Conservation (phyloP, 2,329 filamentous ascomycete genomes). For the Bipolaris gigantea region DNA sequence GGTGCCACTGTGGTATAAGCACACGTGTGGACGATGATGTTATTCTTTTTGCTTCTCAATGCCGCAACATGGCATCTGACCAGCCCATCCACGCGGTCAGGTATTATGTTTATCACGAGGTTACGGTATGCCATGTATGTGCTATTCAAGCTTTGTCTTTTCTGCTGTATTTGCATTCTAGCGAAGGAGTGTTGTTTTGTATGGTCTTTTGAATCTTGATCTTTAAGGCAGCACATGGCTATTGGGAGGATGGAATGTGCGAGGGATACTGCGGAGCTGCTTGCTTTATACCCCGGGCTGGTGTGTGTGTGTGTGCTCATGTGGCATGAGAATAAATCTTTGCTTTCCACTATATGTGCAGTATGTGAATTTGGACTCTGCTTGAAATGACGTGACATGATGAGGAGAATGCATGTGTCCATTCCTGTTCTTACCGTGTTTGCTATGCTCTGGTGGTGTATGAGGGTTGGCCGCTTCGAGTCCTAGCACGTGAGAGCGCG, state of each 20-base stretch:
- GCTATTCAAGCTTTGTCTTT: slow-evolving; percentile 10
- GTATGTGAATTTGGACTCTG: background rate
- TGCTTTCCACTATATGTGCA: background rate
- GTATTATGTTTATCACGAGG: slow-evolving; percentile 11
- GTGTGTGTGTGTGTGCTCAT: slow-evolving; percentile 13
- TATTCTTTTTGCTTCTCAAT: background rate
- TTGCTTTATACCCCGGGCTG: slow-evolving; percentile 20
- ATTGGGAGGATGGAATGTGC: background rate
- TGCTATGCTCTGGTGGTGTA: background rate
- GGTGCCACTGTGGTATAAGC: slow-evolving; percentile 21
- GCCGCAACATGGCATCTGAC: background rate
- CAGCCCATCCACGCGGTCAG: background rate
- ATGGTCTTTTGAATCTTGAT: slow-evolving; percentile 8
- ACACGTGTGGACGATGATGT: background rate
- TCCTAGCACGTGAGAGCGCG: slow-evolving; percentile 17
- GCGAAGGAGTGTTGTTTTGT: slow-evolving; percentile 14
- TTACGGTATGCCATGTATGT: slow-evolving; percentile 8
- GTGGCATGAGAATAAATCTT: slow-evolving; percentile 1
- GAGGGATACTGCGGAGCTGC: slow-evolving; percentile 8
- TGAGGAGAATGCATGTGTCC: background rate
- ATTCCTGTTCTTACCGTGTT: background rate
- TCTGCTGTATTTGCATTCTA: slow-evolving; percentile 14
- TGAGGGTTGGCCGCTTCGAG: background rate
- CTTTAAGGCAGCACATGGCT: slow-evolving; percentile 9
- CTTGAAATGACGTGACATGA: background rate